These are phyloP conservation scores for Acephala macrosclerotiorum DNA, from an alignment of 2,329 filamentous ascomycete species.

Conservation along the genomic window DNA sequence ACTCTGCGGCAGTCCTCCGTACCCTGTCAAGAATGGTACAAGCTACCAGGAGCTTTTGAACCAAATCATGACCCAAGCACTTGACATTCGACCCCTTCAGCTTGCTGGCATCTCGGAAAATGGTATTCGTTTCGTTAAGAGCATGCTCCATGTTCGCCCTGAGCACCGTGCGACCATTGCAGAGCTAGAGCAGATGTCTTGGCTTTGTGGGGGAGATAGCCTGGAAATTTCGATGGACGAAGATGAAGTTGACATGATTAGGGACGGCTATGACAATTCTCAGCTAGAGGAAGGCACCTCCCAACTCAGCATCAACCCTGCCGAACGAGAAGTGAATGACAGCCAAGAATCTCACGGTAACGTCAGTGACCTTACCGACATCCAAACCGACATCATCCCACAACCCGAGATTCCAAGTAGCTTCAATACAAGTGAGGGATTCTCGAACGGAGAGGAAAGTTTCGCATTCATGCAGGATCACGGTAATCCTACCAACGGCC, in stretches of 20 bases:
- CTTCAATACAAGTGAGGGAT: slow-evolving; percentile 35
- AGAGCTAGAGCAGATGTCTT: slow-evolving; percentile 74
- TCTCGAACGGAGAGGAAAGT: slow-evolving; percentile 29
- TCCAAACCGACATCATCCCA: slow-evolving; percentile 37
- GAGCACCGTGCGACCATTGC: slow-evolving; percentile 76
- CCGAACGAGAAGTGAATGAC: slow-evolving; percentile 28
- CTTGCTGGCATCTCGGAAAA: slow-evolving; percentile 64
- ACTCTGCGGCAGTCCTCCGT: slow-evolving; percentile 82
- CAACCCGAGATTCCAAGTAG: slow-evolving; percentile 40
- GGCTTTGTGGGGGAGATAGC: slow-evolving; percentile 60
- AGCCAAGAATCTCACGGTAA: slow-evolving; percentile 32
- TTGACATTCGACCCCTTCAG: slow-evolving; percentile 72
- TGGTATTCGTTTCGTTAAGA: slow-evolving; percentile 76
- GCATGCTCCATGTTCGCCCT: slow-evolving; percentile 86
- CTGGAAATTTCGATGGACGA: slow-evolving; percentile 36
- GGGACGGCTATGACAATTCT: slow-evolving; percentile 28
- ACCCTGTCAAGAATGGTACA: slow-evolving; percentile 77
- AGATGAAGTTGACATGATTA: slow-evolving; percentile 37
- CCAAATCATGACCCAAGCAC: slow-evolving; percentile 81
- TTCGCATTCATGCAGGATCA: slow-evolving; percentile 28
- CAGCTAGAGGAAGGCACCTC: slow-evolving; percentile 40
- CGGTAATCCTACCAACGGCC: slow-evolving; percentile 28
- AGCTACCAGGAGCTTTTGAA: slow-evolving; percentile 82
- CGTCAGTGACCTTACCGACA: slow-evolving; percentile 34
- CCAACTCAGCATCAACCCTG: slow-evolving; percentile 40